Conservation (phyloP, 2,329 filamentous ascomycete species). For the Mycosphaerella sp. region DNA sequence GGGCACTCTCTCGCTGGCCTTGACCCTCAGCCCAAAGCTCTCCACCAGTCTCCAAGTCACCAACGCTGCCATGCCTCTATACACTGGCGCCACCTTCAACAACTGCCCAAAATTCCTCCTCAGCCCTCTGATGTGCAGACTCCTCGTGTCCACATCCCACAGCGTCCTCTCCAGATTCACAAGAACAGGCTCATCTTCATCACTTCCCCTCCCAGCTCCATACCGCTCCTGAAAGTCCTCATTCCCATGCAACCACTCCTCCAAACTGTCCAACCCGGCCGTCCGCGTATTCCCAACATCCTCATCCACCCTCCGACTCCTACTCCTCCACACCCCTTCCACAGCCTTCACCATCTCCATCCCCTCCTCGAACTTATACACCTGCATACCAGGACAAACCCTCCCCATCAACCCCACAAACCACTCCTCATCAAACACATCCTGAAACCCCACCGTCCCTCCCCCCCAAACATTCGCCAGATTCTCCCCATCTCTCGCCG, state of each 20-base stretch:
- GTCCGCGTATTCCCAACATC: conserved; percentile 14
- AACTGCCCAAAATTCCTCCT: conserved; percentile 30
- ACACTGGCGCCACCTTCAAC: conserved; percentile 23
- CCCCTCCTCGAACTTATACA: conserved; percentile 21
- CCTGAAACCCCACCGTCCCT: conserved; percentile 18
- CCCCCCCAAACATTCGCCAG: conserved; percentile 24
- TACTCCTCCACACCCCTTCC: conserved; percentile 22
- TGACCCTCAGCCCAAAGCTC: conserved; percentile 25
- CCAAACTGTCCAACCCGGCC: conserved; percentile 19
- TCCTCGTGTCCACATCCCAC: conserved; percentile 31
- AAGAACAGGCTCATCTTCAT: conserved; percentile 14
- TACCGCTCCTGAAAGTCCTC: conserved; percentile 1
- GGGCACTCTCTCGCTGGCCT: conserved; percentile 28
- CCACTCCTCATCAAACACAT: conserved; percentile 30
- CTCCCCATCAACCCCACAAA: conserved; percentile 22
- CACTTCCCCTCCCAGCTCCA: background rate
- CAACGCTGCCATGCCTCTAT: conserved; percentile 33
- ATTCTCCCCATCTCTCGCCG: conserved; percentile 15
- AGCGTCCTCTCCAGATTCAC: conserved; percentile 29
- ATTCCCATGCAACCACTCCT: conserved; percentile 22
- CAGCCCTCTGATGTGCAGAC: conserved; percentile 15
- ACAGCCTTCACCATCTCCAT: conserved; percentile 16
- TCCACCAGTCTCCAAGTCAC: conserved; percentile 31
- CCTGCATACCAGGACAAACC: conserved; percentile 26
- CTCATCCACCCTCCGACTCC: conserved; percentile 25